Percentiles rank a stretch among this genome's conserved stretches.
phyloP scores from a whole-genome alignment of 768 basidiomycete species.

The Boletus rubropictus region DNA sequence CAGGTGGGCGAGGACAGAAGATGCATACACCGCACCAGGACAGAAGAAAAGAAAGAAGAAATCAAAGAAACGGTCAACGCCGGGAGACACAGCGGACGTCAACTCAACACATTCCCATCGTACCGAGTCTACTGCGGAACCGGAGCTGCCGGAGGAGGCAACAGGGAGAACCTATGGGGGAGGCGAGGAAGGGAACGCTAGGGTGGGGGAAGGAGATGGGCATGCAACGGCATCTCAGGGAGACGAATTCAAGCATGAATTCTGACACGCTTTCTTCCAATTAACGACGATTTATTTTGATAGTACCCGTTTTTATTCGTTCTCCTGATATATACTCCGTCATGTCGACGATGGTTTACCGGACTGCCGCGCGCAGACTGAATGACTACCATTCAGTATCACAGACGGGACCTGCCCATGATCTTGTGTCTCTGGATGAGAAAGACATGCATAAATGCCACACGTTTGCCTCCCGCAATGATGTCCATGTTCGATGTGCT shows the following conservation, averaged over 20 bases:
- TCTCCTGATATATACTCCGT: too few species aligned
- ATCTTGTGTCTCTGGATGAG: too few species aligned
- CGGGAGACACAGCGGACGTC: slow-evolving; percentile 30
- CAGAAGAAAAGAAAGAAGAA: slow-evolving; percentile 64
- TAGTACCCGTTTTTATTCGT: slow-evolving; percentile 9
- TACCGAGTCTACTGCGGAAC: slow-evolving; percentile 40
- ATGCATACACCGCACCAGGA: slow-evolving; percentile 54
- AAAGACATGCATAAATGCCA: slow-evolving; percentile 10
- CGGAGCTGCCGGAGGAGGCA: slow-evolving; percentile 58
- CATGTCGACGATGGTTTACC: too few species aligned
- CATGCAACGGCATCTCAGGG: slow-evolving; percentile 29
- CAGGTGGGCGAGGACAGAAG: slow-evolving; percentile 81
- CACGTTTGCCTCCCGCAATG: slow-evolving; percentile 9
- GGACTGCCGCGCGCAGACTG: too few species aligned
- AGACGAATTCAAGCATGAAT: slow-evolving; percentile 61
- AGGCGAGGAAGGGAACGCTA: slow-evolving; percentile 12
- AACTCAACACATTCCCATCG: slow-evolving; percentile 30
- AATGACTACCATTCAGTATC: too few species aligned
- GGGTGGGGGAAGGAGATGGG: slow-evolving; percentile 14
- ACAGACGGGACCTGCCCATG: too few species aligned
- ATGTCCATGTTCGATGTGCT: slow-evolving; percentile 15
- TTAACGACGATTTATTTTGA: background rate
- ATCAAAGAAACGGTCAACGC: slow-evolving; percentile 43
- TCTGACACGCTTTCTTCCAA: slow-evolving; percentile 33
- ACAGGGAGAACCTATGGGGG: slow-evolving; percentile 60